phyloP scores from a whole-genome alignment of 495 filamentous ascomycete species.

The Stereocaulon alpinum region DNA sequence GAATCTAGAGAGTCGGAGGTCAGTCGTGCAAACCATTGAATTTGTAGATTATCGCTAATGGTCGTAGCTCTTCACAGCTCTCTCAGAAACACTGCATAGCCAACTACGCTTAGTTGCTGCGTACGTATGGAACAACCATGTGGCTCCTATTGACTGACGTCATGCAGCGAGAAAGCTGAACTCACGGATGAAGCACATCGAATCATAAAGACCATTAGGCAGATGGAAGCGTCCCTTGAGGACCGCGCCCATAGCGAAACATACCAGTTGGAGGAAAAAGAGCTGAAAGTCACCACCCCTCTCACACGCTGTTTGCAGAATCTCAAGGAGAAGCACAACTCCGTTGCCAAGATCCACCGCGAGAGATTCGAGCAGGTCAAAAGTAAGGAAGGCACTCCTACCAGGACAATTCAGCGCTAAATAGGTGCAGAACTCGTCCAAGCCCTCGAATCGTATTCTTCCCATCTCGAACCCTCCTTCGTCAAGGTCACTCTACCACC shows the following conservation, averaged over 20 bases:
- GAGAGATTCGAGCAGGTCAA: slow-evolving; percentile 91
- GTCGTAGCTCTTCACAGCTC: slow-evolving; percentile 66
- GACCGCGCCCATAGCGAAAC: slow-evolving; percentile 54
- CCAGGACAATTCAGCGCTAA: slow-evolving; percentile 27
- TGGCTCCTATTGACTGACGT: slow-evolving; percentile 16
- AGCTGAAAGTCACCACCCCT: slow-evolving; percentile 67
- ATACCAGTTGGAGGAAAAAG: slow-evolving; percentile 51
- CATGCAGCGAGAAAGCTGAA: slow-evolving; percentile 69
- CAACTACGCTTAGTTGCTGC: slow-evolving; percentile 68
- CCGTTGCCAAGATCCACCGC: slow-evolving; percentile 67
- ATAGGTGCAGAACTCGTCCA: slow-evolving; percentile 65
- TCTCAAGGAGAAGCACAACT: slow-evolving; percentile 75
- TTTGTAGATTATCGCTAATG: slow-evolving; percentile 17
- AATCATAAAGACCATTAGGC: slow-evolving; percentile 72
- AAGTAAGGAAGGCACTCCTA: slow-evolving; percentile 45
- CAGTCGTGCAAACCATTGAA: slow-evolving; percentile 21
- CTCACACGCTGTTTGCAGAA: slow-evolving; percentile 63
- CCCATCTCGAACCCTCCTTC: slow-evolving; percentile 81
- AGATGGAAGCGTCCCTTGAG: slow-evolving; percentile 87
- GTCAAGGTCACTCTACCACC: slow-evolving; percentile 75
- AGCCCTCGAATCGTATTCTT: slow-evolving; percentile 88
- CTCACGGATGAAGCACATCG: slow-evolving; percentile 78
- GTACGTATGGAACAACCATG: slow-evolving; percentile 29
- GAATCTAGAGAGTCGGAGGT: slow-evolving; percentile 81
- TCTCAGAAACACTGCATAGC: slow-evolving; percentile 78